Percentiles rank a stretch among this genome's conserved stretches.
phyloP scores from a whole-genome alignment of 1,284 basidiomycete genomes.

The Irpex sp. region DNA sequence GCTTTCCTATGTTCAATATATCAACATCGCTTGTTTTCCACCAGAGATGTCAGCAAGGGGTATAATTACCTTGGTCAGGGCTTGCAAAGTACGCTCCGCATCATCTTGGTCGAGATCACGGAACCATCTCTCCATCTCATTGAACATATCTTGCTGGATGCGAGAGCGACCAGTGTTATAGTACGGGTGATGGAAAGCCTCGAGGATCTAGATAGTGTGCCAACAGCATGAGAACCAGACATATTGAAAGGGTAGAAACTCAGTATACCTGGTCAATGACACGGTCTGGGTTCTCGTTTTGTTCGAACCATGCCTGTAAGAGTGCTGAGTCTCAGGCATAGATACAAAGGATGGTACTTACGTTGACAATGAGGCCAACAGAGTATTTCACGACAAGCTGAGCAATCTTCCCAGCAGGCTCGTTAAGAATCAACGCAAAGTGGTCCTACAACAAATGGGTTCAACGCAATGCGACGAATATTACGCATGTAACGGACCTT shows the following conservation, averaged over 20 bases:
- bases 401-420: conserved; percentile 73
- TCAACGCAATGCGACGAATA: background rate
- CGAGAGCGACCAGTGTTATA: conserved; percentile 51
- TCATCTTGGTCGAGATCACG: conserved; percentile 45
- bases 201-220: conserved; percentile 41
- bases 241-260: background rate
- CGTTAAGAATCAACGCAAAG: conserved; percentile 62
- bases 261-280: conserved; percentile 45
- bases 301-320: conserved; percentile 49
- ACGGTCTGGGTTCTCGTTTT: conserved; percentile 39
- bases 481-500: conserved; percentile 35
- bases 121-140: conserved; percentile 56
- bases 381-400: conserved; percentile 60
- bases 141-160: conserved; percentile 67
- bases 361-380: conserved; percentile 61
- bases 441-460: conserved; percentile 41
- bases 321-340: background rate
- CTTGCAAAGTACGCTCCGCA: conserved; percentile 35
- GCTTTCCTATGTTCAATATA: conserved; percentile 21
- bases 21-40: no score
- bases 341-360: conserved; percentile 21
- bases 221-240: background rate
- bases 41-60: background rate
- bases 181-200: conserved; percentile 71
- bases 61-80: conserved; percentile 44